phyloP scores from a whole-genome alignment of 768 basidiomycete species.

The Lactarius vividus region DNA sequence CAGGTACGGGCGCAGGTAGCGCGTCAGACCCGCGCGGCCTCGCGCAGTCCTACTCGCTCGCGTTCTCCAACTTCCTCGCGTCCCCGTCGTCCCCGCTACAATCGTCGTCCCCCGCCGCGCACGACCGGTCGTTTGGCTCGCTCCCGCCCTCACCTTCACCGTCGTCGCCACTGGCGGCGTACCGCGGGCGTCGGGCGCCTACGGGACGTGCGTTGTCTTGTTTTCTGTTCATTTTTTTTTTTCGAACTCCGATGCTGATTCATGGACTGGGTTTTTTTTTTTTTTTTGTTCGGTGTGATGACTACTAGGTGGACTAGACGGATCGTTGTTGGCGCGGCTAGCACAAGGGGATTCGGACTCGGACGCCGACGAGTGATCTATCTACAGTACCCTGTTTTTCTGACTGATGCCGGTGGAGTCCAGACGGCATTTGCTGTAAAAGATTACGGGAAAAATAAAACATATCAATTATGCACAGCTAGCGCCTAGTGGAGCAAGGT shows the following conservation, averaged over 20 bases:
- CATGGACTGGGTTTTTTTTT: too few species aligned
- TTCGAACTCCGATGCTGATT: background rate
- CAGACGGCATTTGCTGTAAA: background rate
- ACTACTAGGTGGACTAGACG: slow-evolving; percentile 24
- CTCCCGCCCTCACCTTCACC: slow-evolving; percentile 26
- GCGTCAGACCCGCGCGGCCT: slow-evolving; percentile 27
- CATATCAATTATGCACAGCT: too few species aligned
- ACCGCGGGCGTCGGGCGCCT: slow-evolving; percentile 27
- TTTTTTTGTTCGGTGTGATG: background rate
- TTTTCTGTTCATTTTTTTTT: background rate
- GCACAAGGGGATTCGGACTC: slow-evolving; percentile 23
- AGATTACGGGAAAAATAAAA: too few species aligned
- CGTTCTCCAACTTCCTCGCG: slow-evolving; percentile 12
- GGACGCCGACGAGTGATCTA: slow-evolving; percentile 18
- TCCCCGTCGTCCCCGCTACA: background rate
- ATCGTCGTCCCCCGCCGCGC: slow-evolving; percentile 1
- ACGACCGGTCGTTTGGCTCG: slow-evolving; percentile 23
- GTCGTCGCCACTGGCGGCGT: slow-evolving; percentile 23
- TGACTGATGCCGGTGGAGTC: background rate
- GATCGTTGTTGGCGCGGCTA: slow-evolving; percentile 25
- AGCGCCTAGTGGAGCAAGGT: background rate
- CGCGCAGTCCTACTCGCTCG: slow-evolving; percentile 25
- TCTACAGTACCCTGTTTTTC: background rate
- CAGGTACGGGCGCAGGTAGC: background rate
- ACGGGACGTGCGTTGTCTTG: slow-evolving; percentile 23